These are phyloP conservation scores for Talaromyces sp. DNA, from an alignment of 2,329 filamentous ascomycete genomes.

Conservation along the genomic window DNA sequence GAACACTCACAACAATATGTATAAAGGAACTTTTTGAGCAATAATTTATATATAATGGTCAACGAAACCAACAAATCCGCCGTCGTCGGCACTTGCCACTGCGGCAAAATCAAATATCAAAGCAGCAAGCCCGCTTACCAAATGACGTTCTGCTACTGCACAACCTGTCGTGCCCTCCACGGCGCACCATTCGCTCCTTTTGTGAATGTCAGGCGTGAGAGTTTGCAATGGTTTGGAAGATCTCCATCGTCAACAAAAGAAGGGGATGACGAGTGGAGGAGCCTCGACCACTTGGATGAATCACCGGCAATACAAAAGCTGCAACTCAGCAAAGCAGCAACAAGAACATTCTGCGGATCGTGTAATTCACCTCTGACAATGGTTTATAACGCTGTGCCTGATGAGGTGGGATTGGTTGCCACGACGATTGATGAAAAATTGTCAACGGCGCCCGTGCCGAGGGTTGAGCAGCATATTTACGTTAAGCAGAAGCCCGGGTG, in stretches of 20 bases:
- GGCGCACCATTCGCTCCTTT: slow-evolving; percentile 3
- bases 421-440: neutral
- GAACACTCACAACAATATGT: too few species aligned
- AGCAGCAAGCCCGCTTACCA: neutral
- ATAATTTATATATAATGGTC: too few species aligned
- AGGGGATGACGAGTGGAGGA: neutral
- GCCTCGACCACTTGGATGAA: neutral
- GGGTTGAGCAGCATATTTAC: slow-evolving; percentile 2
- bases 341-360: neutral
- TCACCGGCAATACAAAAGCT: neutral
- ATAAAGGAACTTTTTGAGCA: too few species aligned
- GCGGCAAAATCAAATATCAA: slow-evolving; percentile 6
- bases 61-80: neutral
- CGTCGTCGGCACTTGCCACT: neutral
- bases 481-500: neutral
- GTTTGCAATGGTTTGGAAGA: neutral
- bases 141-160: slow-evolving; percentile 5
- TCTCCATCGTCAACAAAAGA: neutral
- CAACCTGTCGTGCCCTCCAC: neutral
- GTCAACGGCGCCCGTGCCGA: neutral
- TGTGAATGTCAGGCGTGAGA: neutral
- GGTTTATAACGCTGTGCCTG: neutral
- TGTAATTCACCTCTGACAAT: neutral
- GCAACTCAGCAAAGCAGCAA: neutral
- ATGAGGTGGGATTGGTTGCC: neutral